These are phyloP conservation scores for Brassica carinata DNA, from an alignment of 345 rosid species.

Conservation along the genomic window DNA sequence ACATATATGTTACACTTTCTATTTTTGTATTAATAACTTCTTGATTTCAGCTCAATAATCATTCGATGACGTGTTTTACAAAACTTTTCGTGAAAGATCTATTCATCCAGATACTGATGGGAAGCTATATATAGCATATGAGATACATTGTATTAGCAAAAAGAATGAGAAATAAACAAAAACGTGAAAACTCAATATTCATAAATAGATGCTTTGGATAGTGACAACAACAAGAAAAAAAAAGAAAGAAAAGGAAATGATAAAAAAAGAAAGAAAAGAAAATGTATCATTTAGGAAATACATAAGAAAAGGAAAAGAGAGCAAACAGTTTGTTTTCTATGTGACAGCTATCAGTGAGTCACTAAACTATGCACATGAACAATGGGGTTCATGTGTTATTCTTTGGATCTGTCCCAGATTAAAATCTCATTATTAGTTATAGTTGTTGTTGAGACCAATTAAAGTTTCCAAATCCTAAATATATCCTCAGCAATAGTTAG, in stretches of 20 bases:
- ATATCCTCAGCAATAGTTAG: not conserved
- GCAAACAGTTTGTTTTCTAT: constrained; percentile 24
- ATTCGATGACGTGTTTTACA: constrained; percentile 15
- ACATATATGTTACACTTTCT: not conserved
- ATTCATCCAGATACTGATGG: constrained; percentile 21
- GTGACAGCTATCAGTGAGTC: constrained; percentile 43
- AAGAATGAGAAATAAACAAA: not conserved
- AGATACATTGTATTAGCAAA: constrained; percentile 26
- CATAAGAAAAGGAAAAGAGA: constrained; percentile 24
- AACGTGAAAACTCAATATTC: not conserved
- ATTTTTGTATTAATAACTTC: not conserved
- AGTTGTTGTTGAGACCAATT: not conserved
- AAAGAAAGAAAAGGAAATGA: no score
- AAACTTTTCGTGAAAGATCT: constrained; percentile 6
- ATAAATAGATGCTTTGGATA: constrained; percentile 24
- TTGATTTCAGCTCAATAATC: constrained; percentile 5
- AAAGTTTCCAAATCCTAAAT: not conserved
- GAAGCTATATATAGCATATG: constrained; percentile 1
- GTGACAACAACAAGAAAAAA: not conserved
- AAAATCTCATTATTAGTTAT: not conserved
- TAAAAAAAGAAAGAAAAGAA: not conserved
- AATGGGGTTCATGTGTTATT: constrained; percentile 42
- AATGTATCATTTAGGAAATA: constrained; percentile 20
- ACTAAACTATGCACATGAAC: constrained; percentile 40
- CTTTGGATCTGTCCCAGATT: constrained; percentile 31